Evolutionary conservation across 176 grass and related monocot species (phyloP), one percentile per base, ranked within the genome.

Genomic region (Triticum turgidum): DNA sequence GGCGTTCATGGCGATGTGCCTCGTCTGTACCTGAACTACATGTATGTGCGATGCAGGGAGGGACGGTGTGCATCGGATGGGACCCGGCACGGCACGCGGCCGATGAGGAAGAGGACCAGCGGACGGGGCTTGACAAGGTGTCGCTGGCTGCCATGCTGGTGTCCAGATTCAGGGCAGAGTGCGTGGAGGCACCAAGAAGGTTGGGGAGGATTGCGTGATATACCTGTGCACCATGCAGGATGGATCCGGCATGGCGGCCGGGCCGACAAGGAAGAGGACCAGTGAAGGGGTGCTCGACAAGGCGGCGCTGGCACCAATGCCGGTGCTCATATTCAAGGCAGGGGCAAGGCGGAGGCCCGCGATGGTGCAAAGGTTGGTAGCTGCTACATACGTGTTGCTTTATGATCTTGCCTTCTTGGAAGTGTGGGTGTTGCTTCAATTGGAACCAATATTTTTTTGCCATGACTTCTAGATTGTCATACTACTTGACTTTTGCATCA

Each of bases 11-110:
- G 89, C 76, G 81, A 85, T 84, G 75, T 91, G 85, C 85, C 76
- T 91, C 22, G 85, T 61, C 76, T 91, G 14, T 91, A 91, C 85
- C 51, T 87, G 11, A 91, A 91, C 81, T 91, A 87, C 85, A 81
- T 91, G 15, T 91, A 91, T 85, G 76, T 84, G 62, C 80, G 47
- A 11, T 91, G 89, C 76, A 87, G 89, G 76, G 6, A 34, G 66
- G 66, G 85, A 90, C 68, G 76, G 89, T 81, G 89, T 91, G 76
- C 80, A 84, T 76, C 58, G 81, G 42, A 81, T 58, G 69, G 61
- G 13, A 61, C 20, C 34, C 22, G 65, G 34, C 74, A 32, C 14
- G 24, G 58, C 34, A 0, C 38, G 24, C 4, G 42, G 5, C 33
- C 47, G 2, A 20, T 39, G 6, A 61, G 81, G 44, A 91, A 87